A percentile compares a stretch with the other conserved stretches of the same genome.
Conservation (phyloP, 1,139 yeast genomes). For the Debaryomycetaceae sp. region DNA sequence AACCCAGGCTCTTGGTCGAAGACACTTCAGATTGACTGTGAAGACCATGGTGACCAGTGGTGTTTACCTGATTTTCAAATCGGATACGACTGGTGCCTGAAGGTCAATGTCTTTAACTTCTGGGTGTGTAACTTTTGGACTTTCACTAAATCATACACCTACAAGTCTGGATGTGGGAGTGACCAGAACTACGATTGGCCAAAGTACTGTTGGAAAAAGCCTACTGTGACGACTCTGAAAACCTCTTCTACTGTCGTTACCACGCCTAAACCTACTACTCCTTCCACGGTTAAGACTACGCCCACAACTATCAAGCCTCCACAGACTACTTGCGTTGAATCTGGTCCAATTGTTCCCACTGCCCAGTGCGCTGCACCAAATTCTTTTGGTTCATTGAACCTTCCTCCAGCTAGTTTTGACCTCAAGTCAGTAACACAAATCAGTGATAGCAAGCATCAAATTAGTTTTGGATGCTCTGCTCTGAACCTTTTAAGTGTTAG, state of each 20-base stretch:
- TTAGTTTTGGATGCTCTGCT: slow-evolving; percentile 3
- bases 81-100: slow-evolving; percentile 2
- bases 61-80: slow-evolving; percentile 1
- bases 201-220: slow-evolving; percentile 1
- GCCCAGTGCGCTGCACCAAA: slow-evolving; percentile 6
- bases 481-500: slow-evolving; percentile 2
- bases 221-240: not conserved
- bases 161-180: not conserved
- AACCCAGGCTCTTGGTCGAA: not conserved
- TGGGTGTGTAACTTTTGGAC: not conserved
- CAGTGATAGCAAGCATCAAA: slow-evolving; percentile 3
- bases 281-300: no score
- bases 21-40: slow-evolving; percentile 1
- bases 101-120: not conserved
- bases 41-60: slow-evolving; percentile 4
- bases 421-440: not conserved
- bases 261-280: no score
- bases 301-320: no score
- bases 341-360: slow-evolving; percentile 5
- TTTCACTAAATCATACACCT: slow-evolving; percentile 1
- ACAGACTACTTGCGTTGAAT: no score
- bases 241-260: no score
- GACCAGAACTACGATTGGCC: slow-evolving; percentile 3
- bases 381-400: slow-evolving; percentile 3
- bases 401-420: slow-evolving; percentile 3